phyloP scores from a whole-genome alignment of 1,139 yeast species.

The Taphrina populina region DNA sequence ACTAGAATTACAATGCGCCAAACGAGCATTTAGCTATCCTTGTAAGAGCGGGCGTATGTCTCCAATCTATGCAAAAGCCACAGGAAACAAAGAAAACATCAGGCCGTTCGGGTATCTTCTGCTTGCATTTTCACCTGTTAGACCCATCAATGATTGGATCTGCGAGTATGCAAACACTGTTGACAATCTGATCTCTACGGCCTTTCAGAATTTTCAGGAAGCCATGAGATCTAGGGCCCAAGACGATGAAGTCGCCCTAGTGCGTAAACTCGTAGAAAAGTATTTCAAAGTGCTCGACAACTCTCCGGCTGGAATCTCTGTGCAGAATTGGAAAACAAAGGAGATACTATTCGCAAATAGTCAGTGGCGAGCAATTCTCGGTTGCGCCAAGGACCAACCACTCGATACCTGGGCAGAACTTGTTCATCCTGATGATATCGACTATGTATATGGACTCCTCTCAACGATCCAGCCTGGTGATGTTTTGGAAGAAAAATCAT shows the following conservation, averaged over 20 bases:
- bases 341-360: conserved; percentile 1
- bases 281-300: conserved; percentile 4
- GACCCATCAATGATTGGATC: not conserved
- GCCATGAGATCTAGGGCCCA: not conserved
- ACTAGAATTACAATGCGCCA: not conserved
- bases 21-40: not conserved
- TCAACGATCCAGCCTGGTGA: not conserved
- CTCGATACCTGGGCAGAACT: not conserved
- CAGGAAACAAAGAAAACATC: not conserved
- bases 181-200: not conserved
- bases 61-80: conserved; percentile 8
- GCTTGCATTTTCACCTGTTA: conserved; percentile 12
- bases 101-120: conserved; percentile 6
- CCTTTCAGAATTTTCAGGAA: conserved; percentile 4
- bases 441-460: not conserved
- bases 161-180: not conserved
- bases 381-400: not conserved
- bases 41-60: conserved; percentile 2
- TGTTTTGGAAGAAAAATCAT: not conserved
- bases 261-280: not conserved
- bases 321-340: conserved; percentile 13
- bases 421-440: not conserved
- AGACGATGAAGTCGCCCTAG: not conserved
- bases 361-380: conserved; percentile 3
- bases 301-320: conserved; percentile 9